Base-by-base conservation (phyloP, 331 rosid species). In the Stylosanthes scabra region DNA sequence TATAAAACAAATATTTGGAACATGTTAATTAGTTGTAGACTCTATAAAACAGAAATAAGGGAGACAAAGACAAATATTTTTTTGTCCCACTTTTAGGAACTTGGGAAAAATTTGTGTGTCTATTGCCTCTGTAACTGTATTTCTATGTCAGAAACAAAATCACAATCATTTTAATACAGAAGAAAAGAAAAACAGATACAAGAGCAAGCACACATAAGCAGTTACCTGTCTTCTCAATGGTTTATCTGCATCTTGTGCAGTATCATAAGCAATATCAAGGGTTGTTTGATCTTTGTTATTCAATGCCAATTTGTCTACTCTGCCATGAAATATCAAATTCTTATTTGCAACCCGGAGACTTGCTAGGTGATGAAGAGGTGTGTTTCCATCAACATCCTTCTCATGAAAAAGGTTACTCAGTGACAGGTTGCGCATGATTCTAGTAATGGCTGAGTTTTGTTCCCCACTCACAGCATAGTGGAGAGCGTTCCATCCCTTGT, bases 261-360 rank as follows among this genome's bases (percentile, higher is more conserved):
- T 12, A 12, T 14, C 15, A 13, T 27, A 11, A 0, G 40, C 63
- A 11, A 27, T 8, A 11, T 58, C 63, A 9, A 58, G 63, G 7
- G 63, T 8, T 0, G 63, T 58, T 58, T 58, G 41, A 4, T 27
- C 9, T 1, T 11, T 10, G 2, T 11, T 4, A 3, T 58, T 58
- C 37, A 20, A 9, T 2, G 60, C 60, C 2, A 8, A 6, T 56
- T 3, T 56, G 37, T 56, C 37, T 4, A 25, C 62, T 11, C 63
- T 11, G 6, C 0, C 0, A 14, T 56, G 11, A 25, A 1, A 25
- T 20, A 56, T 6, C 11, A 56, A 56, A 1, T 0, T 2, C 10
- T 0, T 1, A 54, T 2, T 7, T 7, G 0, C 0, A 3, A 1
- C 3, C 0, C 6, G 1, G 5, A 34, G 20, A 55, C 3, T 27